phyloP scores from a whole-genome alignment of 805 yeast genomes.

The Yamadazyma tumulicola region DNA sequence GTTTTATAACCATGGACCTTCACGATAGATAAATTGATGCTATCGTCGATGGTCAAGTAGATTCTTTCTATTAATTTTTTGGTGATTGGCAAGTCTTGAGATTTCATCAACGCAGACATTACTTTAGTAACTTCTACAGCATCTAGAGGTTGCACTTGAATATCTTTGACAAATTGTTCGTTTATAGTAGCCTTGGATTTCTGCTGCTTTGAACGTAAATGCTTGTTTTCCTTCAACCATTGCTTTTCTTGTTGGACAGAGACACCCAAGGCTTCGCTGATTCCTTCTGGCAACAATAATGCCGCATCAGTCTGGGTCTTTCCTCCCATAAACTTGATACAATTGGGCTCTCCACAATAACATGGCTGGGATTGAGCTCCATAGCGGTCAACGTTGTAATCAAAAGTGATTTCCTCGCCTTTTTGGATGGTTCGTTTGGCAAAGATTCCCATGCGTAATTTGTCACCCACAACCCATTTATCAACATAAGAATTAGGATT shows the following conservation, averaged over 20 bases:
- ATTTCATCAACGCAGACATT: slow-evolving; percentile 77
- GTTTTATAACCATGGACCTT: slow-evolving; percentile 86
- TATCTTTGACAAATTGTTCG: slow-evolving; percentile 58
- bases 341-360: slow-evolving; percentile 88
- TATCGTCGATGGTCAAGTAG: slow-evolving; percentile 46
- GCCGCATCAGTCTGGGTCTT: slow-evolving; percentile 95
- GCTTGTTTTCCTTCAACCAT: slow-evolving; percentile 62
- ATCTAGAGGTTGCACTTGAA: slow-evolving; percentile 50
- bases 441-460: slow-evolving; percentile 91
- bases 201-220: slow-evolving; percentile 45
- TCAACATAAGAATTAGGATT: slow-evolving; percentile 93
- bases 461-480: slow-evolving; percentile 94
- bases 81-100: slow-evolving; percentile 63
- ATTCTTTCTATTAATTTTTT: slow-evolving; percentile 67
- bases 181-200: slow-evolving; percentile 57
- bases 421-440: slow-evolving; percentile 65
- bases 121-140: slow-evolving; percentile 60
- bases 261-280: slow-evolving; percentile 84
- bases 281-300: slow-evolving; percentile 72
- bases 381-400: slow-evolving; percentile 92
- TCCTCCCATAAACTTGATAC: slow-evolving; percentile 93
- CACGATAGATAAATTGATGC: slow-evolving; percentile 57
- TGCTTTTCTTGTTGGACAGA: slow-evolving; percentile 62
- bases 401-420: slow-evolving; percentile 92
- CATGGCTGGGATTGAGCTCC: slow-evolving; percentile 95